Percentiles rank a stretch among this genome's conserved stretches.
Conservation (phyloP, 495 filamentous ascomycete genomes). For the Daldinia grandis region DNA sequence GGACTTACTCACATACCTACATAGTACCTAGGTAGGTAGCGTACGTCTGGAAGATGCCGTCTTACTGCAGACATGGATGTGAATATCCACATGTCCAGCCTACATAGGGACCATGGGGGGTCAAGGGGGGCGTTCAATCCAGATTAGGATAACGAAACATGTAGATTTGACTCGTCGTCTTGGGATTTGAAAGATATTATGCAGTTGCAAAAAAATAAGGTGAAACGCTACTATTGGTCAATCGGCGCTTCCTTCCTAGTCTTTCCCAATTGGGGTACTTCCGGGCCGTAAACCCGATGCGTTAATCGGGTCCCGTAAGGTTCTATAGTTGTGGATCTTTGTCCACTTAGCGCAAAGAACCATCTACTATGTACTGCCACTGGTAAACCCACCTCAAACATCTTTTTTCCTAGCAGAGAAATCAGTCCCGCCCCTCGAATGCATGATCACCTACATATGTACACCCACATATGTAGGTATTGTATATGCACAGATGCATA, state of each 20-base stretch:
- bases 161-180: constrained; percentile 1
- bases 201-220: constrained; percentile 17
- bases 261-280: constrained; percentile 31
- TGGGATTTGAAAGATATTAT: constrained; percentile 9
- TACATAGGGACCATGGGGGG: no score
- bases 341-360: constrained; percentile 8
- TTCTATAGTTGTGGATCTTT: constrained; percentile 9
- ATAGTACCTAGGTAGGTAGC: no score
- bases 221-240: constrained; percentile 22
- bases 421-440: constrained; percentile 12
- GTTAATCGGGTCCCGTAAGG: constrained; percentile 19
- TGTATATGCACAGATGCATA: no score
- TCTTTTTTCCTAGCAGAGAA: constrained; percentile 30
- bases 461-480: no score
- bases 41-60: neutral
- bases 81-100: neutral
- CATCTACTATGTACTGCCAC: neutral
- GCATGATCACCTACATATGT: constrained; percentile 23
- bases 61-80: constrained; percentile 7
- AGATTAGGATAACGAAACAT: constrained; percentile 29
- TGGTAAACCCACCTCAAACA: constrained; percentile 26
- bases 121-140: neutral
- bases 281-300: constrained; percentile 36
- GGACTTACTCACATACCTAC: neutral
- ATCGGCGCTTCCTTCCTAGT: constrained; percentile 28